Evolutionary conservation across 2,329 filamentous ascomycete genomes (phyloP).

Genomic region (Didymosphaeria variabile): DNA sequence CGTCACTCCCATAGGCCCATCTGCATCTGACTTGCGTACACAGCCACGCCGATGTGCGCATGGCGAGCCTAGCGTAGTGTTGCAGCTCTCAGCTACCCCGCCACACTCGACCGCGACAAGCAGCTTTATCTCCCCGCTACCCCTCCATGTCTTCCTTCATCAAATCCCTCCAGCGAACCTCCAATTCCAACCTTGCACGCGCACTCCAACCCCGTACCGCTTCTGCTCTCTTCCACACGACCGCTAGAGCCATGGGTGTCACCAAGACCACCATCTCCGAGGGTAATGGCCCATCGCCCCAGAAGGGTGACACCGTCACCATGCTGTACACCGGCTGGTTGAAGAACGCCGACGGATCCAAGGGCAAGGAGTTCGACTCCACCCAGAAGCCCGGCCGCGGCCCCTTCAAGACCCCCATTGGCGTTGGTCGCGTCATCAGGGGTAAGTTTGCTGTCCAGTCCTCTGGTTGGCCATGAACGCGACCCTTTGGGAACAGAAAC

Average conservation of each 20-base stretch:
- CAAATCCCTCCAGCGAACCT: constrained; percentile 10
- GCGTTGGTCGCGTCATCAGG: constrained; percentile 83
- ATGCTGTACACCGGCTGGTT: constrained; percentile 47
- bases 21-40: constrained; percentile 2
- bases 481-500: neutral
- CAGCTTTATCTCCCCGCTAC: constrained; percentile 9
- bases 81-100: constrained; percentile 16
- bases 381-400: constrained; percentile 72
- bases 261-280: constrained; percentile 39
- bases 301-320: constrained; percentile 40
- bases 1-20: constrained; percentile 2
- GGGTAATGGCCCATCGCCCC: constrained; percentile 39
- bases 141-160: constrained; percentile 12
- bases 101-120: constrained; percentile 10
- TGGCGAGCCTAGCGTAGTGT: constrained; percentile 8
- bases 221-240: constrained; percentile 22
- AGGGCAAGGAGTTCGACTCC: constrained; percentile 73
- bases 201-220: constrained; percentile 2
- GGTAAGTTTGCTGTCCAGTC: constrained; percentile 61
- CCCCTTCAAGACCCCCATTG: constrained; percentile 79
- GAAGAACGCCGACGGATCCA: constrained; percentile 31
- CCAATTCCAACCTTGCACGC: constrained; percentile 5
- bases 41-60: constrained; percentile 11
- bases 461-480: neutral
- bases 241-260: constrained; percentile 39